Evolutionary conservation across 257 asterid genomes (phyloP).

Genomic region (Scutellaria baicalensis): DNA sequence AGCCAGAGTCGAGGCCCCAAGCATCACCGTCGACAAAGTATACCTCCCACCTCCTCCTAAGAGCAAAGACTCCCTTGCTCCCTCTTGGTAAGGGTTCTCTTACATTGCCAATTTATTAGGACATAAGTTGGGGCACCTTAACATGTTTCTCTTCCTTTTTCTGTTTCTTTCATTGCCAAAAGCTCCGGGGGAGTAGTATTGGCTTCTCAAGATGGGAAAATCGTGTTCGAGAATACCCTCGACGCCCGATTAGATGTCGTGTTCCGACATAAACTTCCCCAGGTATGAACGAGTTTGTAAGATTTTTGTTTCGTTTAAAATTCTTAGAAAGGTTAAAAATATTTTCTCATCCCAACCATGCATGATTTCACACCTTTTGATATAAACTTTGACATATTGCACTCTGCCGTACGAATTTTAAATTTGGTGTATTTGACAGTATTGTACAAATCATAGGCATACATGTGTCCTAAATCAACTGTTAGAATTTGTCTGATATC

Average conservation of each 20-base stretch:
- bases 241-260: constrained; percentile 37
- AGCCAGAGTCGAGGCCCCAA: constrained; percentile 20
- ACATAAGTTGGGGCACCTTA: background rate
- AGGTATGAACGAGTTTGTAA: constrained; percentile 12
- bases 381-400: too few species aligned
- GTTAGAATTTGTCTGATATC: too few species aligned
- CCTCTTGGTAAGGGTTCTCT: constrained; percentile 23
- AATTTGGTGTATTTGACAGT: too few species aligned
- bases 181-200: constrained; percentile 46
- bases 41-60: constrained; percentile 38
- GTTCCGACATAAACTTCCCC: constrained; percentile 38
- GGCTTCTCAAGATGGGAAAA: constrained; percentile 52
- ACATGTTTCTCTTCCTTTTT: background rate
- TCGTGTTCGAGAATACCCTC: constrained; percentile 39
- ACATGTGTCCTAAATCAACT: too few species aligned
- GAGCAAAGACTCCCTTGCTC: constrained; percentile 11
- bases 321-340: too few species aligned
- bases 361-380: too few species aligned
- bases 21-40: constrained; percentile 20
- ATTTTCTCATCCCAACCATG: too few species aligned
- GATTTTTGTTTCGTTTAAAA: too few species aligned
- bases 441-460: too few species aligned
- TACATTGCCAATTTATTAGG: background rate
- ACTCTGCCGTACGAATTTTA: too few species aligned
- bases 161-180: background rate